Conservation (phyloP, 2,329 filamentous ascomycete species). For the Colletotrichum destructivum region DNA sequence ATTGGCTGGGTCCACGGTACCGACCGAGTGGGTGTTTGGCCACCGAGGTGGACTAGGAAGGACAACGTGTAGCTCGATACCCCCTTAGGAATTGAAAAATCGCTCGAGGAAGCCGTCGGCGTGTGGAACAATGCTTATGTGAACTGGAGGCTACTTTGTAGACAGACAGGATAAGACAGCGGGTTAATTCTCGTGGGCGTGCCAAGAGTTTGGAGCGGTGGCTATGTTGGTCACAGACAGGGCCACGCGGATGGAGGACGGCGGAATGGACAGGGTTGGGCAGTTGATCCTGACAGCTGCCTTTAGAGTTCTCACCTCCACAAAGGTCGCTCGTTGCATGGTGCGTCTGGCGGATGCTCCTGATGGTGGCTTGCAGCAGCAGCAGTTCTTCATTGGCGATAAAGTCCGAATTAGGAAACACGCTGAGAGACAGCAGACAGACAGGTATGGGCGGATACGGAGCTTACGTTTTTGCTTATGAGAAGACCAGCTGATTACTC, state of each 20-base stretch:
- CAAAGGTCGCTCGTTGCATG: slow-evolving; percentile 1
- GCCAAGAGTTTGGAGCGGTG: slow-evolving; percentile 1
- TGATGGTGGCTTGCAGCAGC: slow-evolving; percentile 3
- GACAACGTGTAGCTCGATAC: not conserved
- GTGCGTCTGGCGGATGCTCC: not conserved
- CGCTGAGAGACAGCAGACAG: not conserved
- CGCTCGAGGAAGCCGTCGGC: not conserved
- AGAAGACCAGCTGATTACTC: not conserved
- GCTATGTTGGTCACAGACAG: slow-evolving; percentile 14
- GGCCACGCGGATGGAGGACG: slow-evolving; percentile 1
- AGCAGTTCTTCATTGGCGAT: too few relatives aligned
- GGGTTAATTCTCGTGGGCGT: not conserved
- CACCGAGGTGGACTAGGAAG: not conserved
- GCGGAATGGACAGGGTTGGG: not conserved
- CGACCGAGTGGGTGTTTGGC: not conserved
- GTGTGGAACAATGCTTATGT: not conserved
- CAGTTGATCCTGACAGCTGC: not conserved
- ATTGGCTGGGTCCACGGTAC: not conserved
- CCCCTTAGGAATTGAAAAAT: not conserved
- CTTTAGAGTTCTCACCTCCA: slow-evolving; percentile 15
- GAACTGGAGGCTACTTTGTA: not conserved
- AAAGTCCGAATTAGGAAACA: not conserved
- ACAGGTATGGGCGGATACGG: not conserved
- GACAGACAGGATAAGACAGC: not conserved
- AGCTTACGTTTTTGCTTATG: not conserved